Base-by-base conservation (phyloP, 2,329 filamentous ascomycete species). In the Coniochaeta ligniaria region DNA sequence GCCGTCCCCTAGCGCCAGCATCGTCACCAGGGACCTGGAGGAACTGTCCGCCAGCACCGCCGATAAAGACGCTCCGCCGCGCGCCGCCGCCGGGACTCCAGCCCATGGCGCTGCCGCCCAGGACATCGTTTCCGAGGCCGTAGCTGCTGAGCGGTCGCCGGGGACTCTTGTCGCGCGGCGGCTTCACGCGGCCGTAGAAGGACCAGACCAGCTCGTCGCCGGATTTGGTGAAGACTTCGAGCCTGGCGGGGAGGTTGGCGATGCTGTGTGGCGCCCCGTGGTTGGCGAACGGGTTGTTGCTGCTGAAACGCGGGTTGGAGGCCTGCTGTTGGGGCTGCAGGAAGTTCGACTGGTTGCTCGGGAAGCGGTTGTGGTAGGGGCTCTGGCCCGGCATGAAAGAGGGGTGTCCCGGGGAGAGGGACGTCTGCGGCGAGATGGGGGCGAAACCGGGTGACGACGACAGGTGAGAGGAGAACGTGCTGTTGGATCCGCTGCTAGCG, bases 161-260 rank as follows among this genome's bases (percentile, higher is more conserved):
- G 17, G 63, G 64, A 58, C 66, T 69, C 33, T 66, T 66, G 68
- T 62, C 60, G 61, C 67, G 65, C 64, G 65, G 61, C 70, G 74
- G 66, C 70, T 71, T 60, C 43, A 64, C 57, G 35, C 66, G 57
- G 76, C 60, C 79, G 78, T 56, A 82, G 68, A 83, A 84, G 60
- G 81, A 83, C 83, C 83, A 86, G 66, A 82, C 79, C 45, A 83
- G 73, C 63, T 81, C 79, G 65, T 85, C 82, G 59, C 84, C 80
- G 63, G 80, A 78, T 71, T 85, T 86, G 60, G 81, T 84, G 63
- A 84, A 86, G 24, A 86, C 79, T 64, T 85, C 83, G 33, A 86
- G 79, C 7, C 80, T 82, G 61, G 82, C 79, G 8, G 79, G 81
- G 6, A 83, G 75, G 45, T 74, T 74, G 38, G 66, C 65, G 24